Conservation (phyloP, 1,284 basidiomycete species). For the Inonotus hispidus region DNA sequence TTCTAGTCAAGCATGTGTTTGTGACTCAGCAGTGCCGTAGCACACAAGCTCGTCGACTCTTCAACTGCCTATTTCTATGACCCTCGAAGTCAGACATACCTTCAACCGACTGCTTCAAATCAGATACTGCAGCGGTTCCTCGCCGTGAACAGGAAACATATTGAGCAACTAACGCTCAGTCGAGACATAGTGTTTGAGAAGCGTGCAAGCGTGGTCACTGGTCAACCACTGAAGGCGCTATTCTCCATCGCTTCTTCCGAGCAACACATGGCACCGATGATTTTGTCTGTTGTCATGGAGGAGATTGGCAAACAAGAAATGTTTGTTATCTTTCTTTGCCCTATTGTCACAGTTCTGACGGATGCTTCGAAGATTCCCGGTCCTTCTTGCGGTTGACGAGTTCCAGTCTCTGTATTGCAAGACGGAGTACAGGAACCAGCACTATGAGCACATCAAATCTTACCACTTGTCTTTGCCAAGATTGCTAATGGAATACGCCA, state of each 20-base stretch:
- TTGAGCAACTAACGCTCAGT: slow-evolving; percentile 36
- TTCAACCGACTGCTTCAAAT: slow-evolving; percentile 65
- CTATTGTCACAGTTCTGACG: slow-evolving; percentile 1
- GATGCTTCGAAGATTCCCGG: slow-evolving; percentile 45
- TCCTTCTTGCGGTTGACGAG: slow-evolving; percentile 85
- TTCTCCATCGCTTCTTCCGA: slow-evolving; percentile 55
- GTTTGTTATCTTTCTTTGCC: slow-evolving; percentile 34
- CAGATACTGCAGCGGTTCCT: slow-evolving; percentile 56
- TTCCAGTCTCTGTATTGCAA: slow-evolving; percentile 77
- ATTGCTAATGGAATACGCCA: slow-evolving; percentile 70
- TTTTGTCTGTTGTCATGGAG: slow-evolving; percentile 62
- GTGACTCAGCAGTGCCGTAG: slow-evolving; percentile 30
- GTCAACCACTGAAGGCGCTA: slow-evolving; percentile 52
- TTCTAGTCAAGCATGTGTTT: neutral
- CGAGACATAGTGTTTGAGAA: slow-evolving; percentile 43
- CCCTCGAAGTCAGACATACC: slow-evolving; percentile 68
- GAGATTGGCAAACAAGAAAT: slow-evolving; percentile 64
- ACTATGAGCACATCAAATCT: slow-evolving; percentile 65
- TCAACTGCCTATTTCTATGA: slow-evolving; percentile 75
- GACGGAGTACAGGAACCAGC: slow-evolving; percentile 74
- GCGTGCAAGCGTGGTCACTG: slow-evolving; percentile 39
- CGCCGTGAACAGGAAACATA: slow-evolving; percentile 44
- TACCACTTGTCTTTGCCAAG: slow-evolving; percentile 83
- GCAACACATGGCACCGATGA: slow-evolving; percentile 48
- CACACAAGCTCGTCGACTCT: slow-evolving; percentile 73